Evolutionary conservation across 2,329 filamentous ascomycete species (phyloP), one percentile per base, ranked within the genome.

Genomic region (Pseudogymnoascus sp.): DNA sequence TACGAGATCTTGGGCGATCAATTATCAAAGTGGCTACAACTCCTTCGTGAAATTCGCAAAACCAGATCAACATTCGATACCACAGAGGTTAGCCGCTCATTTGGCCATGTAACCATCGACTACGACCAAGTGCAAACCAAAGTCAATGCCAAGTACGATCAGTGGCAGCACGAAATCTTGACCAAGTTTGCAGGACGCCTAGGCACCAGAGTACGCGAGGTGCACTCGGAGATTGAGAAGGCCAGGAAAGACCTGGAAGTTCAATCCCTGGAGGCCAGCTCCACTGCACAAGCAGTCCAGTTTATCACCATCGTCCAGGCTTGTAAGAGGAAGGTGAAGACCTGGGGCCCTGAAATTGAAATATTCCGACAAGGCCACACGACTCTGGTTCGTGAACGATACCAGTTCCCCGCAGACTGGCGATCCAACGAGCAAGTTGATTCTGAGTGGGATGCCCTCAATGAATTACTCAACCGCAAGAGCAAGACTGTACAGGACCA

Each of bases 51-150:
- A 70, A 96, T 99, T 66, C 86, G 94, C 64, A 96, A 97, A 75
- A 94, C 91, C 41, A 88, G 94, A 59, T 88, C 91, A 41, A 99
- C 95, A 0, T 99, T 99, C 69, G 94, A 99, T 71, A 99, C 93
- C 1, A 95, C 93, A 7, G 94, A 97, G 72, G 90, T 95, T 65
- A 94, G 88, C 73, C 88, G 90, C 38, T 89, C 88, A 1, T 99
- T 99, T 71, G 94, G 94, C 4, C 93, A 96, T 73, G 86, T 97
- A 60, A 91, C 89, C 3, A 91, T 99, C 70, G 93, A 99, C 73
- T 99, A 99, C 70, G 94, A 97, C 69, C 95, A 99, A 74, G 94
- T 99, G 0, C 95, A 99, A 74, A 91, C 93, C 62, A 97, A 96
- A 75, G 94, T 99, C 73, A 99, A 97, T 70, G 91, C 91, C 68